Evolutionary conservation across 805 yeast species (phyloP), one percentile per base, ranked within the genome.

Genomic region (Yamadazyma akitaensis): DNA sequence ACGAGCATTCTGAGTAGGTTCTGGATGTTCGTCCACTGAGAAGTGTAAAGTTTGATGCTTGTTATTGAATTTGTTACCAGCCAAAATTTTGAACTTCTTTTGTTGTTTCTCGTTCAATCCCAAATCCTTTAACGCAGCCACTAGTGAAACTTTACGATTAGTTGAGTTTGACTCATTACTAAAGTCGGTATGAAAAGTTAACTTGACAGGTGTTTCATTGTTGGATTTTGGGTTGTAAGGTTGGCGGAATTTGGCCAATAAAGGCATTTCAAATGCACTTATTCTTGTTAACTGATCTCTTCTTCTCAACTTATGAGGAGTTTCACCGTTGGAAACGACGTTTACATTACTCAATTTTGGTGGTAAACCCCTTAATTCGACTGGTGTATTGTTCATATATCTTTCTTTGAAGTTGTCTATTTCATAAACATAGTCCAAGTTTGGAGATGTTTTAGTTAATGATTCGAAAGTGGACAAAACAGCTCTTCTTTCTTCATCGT

Each of bases 251-350:
- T 88, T 82, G 36, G 84, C 82, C 53, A 94, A 74, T 46, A 81
- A 77, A 6, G 99, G 99, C 74, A 92, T 77, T 63, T 92, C 98
- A 67, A 85, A 92, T 0, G 97, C 97, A 10, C 95, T 88, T 37
- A 88, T 74, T 57, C 97, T 78, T 59, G 84, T 84, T 58, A 84
- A 81, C 53, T 85, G 80, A 55, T 96, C 82, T 55, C 80, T 82
- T 53, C 80, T 84, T 60, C 97, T 79, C 57, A 82, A 87, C 42
- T 68, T 62, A 50, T 69, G 73, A 2, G 71, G 68, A 12, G 64
- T 63, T n/a, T 54, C 51, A 16, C 76, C 76, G 38, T 59, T 57
- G 28, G 64, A 57, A 38, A 64, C 59, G 13, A 72, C 76, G 19
- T 60, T 55, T 21, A 64, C 60, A 46, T 69, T 70, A 51, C 70